These are phyloP conservation scores for Venturia pyrina DNA, from an alignment of 2,329 filamentous ascomycete species.

Conservation along the genomic window DNA sequence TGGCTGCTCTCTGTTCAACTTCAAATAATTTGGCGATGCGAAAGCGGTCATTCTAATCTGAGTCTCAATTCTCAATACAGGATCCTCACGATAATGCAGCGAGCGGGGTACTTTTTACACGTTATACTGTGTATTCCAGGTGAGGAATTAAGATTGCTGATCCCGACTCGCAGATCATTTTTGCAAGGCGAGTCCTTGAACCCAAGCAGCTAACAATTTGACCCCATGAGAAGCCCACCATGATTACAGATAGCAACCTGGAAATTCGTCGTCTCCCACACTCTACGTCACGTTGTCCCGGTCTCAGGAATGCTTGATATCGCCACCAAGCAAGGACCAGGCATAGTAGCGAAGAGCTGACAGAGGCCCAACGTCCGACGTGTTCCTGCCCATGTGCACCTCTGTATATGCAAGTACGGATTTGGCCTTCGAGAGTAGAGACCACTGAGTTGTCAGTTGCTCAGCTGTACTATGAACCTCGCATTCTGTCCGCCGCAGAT, in stretches of 20 bases:
- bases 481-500: not conserved
- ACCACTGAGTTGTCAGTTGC: not conserved
- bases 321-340: not conserved
- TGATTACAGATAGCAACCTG: not conserved
- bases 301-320: not conserved
- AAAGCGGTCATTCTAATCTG: not conserved
- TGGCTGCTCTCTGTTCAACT: not conserved
- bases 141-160: not conserved
- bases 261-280: not conserved
- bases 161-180: not conserved
- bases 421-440: not conserved
- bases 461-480: not conserved
- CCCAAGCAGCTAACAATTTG: not conserved
- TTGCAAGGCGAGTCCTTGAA: slow-evolving; percentile 3
- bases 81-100: not conserved
- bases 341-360: not conserved
- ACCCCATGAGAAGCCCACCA: not conserved
- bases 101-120: not conserved
- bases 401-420: not conserved
- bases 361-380: not conserved
- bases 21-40: not conserved
- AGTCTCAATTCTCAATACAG: not conserved
- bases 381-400: slow-evolving; percentile 4
- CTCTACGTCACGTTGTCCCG: not conserved
- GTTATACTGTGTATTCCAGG: not conserved